Evolutionary conservation across 306 rosid species (phyloP).

Genomic region (Senna siamea): DNA sequence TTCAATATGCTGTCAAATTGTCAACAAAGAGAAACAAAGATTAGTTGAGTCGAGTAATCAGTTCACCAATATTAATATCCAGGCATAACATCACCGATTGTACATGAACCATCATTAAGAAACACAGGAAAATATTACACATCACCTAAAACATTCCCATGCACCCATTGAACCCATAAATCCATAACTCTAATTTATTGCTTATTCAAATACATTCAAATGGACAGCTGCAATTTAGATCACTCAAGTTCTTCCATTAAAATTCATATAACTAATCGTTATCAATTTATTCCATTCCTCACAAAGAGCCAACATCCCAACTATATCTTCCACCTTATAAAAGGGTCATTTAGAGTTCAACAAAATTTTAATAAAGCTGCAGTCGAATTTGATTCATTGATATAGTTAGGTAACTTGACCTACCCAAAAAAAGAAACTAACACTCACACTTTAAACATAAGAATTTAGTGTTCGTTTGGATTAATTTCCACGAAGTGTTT

Average conservation of each 20-base stretch:
- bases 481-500: background rate
- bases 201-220: constrained; percentile 17
- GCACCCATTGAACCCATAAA: constrained; percentile 5
- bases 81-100: constrained; percentile 19
- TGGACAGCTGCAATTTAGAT: constrained; percentile 14
- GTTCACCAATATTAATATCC: constrained; percentile 7
- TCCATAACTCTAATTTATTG: constrained; percentile 28
- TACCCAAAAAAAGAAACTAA: background rate
- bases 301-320: background rate
- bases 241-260: constrained; percentile 11
- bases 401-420: constrained; percentile 1
- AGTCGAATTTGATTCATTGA: constrained; percentile 27
- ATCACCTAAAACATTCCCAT: background rate
- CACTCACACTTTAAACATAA: background rate
- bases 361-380: constrained; percentile 13
- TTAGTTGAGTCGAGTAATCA: constrained; percentile 22
- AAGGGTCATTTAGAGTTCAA: constrained; percentile 7
- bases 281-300: constrained; percentile 7
- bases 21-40: constrained; percentile 28
- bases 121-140: background rate
- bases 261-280: background rate
- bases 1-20: constrained; percentile 18
- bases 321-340: constrained; percentile 10
- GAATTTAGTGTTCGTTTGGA: background rate
- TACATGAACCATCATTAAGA: constrained; percentile 20